phyloP scores from a whole-genome alignment of 192 early-diverging fungal genomes.

The Entomortierella beljakovae region DNA sequence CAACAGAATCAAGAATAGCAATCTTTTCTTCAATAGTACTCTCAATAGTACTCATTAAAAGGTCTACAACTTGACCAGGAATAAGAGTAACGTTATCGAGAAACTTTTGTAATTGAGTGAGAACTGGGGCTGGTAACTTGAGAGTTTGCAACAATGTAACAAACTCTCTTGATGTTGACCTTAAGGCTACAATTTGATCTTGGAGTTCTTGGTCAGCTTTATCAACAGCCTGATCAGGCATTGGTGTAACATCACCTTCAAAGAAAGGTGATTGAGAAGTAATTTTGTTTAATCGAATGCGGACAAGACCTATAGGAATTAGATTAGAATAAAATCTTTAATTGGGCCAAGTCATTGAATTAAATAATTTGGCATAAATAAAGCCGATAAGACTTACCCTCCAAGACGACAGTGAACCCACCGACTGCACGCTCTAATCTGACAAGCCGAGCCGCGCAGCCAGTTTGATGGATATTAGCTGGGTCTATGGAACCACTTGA shows the following conservation, averaged over 20 bases:
- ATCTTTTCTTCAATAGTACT: slow-evolving; percentile 77
- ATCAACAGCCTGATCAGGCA: slow-evolving; percentile 57
- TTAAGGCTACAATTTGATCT: slow-evolving; percentile 62
- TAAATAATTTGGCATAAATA: background rate
- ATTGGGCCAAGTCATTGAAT: background rate
- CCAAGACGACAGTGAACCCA: slow-evolving; percentile 72
- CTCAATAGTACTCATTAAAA: slow-evolving; percentile 80
- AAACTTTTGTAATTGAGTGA: slow-evolving; percentile 73
- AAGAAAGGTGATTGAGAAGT: slow-evolving; percentile 60
- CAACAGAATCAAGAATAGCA: slow-evolving; percentile 65
- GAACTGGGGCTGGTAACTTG: slow-evolving; percentile 71
- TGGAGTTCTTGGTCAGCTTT: slow-evolving; percentile 67
- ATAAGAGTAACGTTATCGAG: slow-evolving; percentile 63
- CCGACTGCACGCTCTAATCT: slow-evolving; percentile 66
- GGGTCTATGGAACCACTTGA: slow-evolving; percentile 7
- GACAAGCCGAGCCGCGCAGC: slow-evolving; percentile 66
- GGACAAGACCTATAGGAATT: slow-evolving; percentile 60
- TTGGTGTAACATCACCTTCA: slow-evolving; percentile 63
- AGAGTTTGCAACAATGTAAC: slow-evolving; percentile 67
- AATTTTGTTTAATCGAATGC: slow-evolving; percentile 66
- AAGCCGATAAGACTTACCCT: slow-evolving; percentile 57
- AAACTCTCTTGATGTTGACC: slow-evolving; percentile 63
- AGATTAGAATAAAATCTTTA: background rate
- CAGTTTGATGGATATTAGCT: slow-evolving; percentile 52
- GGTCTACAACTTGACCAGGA: slow-evolving; percentile 71